These are phyloP conservation scores for Nemania bipapillata DNA, from an alignment of 2,329 filamentous ascomycete species.

Conservation along the genomic window DNA sequence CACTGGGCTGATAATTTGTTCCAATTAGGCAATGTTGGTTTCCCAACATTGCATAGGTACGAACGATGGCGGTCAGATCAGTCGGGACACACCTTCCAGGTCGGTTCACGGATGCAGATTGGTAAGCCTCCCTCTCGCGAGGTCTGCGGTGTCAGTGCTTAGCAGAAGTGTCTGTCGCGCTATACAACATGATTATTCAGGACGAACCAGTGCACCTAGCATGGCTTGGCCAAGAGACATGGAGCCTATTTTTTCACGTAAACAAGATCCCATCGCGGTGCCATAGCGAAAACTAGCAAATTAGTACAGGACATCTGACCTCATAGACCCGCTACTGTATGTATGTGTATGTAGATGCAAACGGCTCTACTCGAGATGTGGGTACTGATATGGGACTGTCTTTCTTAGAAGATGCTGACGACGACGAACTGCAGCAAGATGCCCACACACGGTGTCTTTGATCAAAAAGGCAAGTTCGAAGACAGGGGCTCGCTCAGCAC, in stretches of 20 bases:
- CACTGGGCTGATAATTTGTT: conserved; percentile 18
- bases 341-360: too few relatives aligned
- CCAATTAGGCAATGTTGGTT: conserved; percentile 6
- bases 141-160: conserved; percentile 15
- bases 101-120: conserved; percentile 21
- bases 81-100: conserved; percentile 24
- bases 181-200: conserved; percentile 33
- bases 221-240: conserved; percentile 14
- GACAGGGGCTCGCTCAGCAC: conserved; percentile 17
- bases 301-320: conserved; percentile 25
- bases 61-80: conserved; percentile 17
- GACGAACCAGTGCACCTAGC: conserved; percentile 13
- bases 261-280: conserved; percentile 22
- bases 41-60: conserved; percentile 1
- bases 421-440: conserved; percentile 28
- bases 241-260: conserved; percentile 15
- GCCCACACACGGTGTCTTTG: conserved; percentile 9
- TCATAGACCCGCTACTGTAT: neutral
- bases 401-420: conserved; percentile 37
- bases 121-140: conserved; percentile 24
- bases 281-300: conserved; percentile 20
- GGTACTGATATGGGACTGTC: conserved; percentile 19
- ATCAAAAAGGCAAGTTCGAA: conserved; percentile 17
- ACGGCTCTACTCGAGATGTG: conserved; percentile 4
- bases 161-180: conserved; percentile 14